Evolutionary conservation across 805 yeast genomes (phyloP), one percentile per base, ranked within the genome.

Genomic region (Schizosaccharomyces octosporus): DNA sequence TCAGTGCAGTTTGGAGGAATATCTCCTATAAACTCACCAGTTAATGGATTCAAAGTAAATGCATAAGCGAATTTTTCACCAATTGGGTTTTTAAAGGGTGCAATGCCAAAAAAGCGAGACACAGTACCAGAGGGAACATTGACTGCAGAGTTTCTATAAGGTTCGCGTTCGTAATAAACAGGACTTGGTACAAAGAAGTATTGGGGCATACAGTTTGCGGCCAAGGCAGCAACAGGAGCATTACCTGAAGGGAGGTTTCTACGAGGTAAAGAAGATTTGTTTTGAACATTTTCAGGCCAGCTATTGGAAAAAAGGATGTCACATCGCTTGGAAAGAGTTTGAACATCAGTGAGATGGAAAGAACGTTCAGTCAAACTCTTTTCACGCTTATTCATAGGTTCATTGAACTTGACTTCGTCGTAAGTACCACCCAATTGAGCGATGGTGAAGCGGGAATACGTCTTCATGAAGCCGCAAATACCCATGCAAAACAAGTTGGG

Each of bases 21-120:
- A 5, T n/a, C 27, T 24, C 27, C 13, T 27, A 45, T 13, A 24
- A 15, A 45, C 27, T 45, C 51, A 45, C n/a, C 11, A 9, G 51
- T 45, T 24, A 45, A 45, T 3, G 59, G 60, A 5, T 36, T 17
- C 41, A 80, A 60, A 55, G 73, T 75, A 63, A 85, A 85, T 0
- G 93, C 95, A 72, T 87, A 86, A 64, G 81, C 82, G 89, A 90
- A 86, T 68, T 78, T 79, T 2, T 73, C 75, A 64, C 74, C 73
- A 11, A 74, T 74, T 5, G 63, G 41, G 1, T 78, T 72, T 0
- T 81, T 83, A 68, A 78, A 82, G 61, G 75, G 73, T 0, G 81
- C 84, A 59, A 86, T 67, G 67, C 88, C 82, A 11, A 86, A 76
- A 66, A 84, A 83, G 62, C 93, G 72, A 0, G 86, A 79, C 0